These are phyloP conservation scores for Backusella tarrabulga DNA, from an alignment of 192 early-diverging fungal species.

Conservation along the genomic window DNA sequence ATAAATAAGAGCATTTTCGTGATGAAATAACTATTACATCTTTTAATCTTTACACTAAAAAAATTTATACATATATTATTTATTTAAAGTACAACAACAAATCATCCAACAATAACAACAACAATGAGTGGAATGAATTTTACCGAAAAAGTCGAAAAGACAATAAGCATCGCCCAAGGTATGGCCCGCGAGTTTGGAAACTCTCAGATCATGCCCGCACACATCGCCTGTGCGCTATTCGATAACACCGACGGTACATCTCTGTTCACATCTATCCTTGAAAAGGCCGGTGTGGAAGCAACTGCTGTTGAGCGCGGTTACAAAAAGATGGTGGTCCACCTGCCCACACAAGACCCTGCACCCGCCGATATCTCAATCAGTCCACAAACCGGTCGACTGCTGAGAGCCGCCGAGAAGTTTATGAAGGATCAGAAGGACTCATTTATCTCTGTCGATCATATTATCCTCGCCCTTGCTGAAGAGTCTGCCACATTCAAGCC, in stretches of 20 bases:
- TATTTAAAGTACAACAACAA: not conserved
- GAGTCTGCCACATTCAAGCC: slow-evolving; percentile 57
- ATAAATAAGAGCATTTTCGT: not conserved
- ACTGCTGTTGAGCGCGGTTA: slow-evolving; percentile 70
- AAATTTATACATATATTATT: not conserved
- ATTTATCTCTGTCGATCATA: slow-evolving; percentile 84
- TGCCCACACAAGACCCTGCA: slow-evolving; percentile 85
- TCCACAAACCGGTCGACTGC: slow-evolving; percentile 56
- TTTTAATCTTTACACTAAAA: not conserved
- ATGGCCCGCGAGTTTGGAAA: slow-evolving; percentile 76
- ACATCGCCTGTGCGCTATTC: slow-evolving; percentile 78
- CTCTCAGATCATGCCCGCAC: slow-evolving; percentile 75
- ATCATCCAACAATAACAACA: not conserved
- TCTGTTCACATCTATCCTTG: slow-evolving; percentile 74
- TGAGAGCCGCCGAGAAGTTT: slow-evolving; percentile 76
- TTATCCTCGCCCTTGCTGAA: slow-evolving; percentile 83
- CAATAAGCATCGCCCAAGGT: slow-evolving; percentile 58
- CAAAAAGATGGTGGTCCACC: slow-evolving; percentile 74
- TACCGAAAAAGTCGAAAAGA: slow-evolving; percentile 84
- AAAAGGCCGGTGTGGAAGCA: slow-evolving; percentile 85
- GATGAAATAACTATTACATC: not conserved
- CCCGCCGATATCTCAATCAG: slow-evolving; percentile 72
- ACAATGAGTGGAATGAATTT: slow-evolving; percentile 65
- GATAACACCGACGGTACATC: slow-evolving; percentile 78
- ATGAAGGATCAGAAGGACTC: slow-evolving; percentile 88